Evolutionary conservation across 2,329 filamentous ascomycete genomes (phyloP).

Genomic region (Pseudophaeomoniella oleicola): DNA sequence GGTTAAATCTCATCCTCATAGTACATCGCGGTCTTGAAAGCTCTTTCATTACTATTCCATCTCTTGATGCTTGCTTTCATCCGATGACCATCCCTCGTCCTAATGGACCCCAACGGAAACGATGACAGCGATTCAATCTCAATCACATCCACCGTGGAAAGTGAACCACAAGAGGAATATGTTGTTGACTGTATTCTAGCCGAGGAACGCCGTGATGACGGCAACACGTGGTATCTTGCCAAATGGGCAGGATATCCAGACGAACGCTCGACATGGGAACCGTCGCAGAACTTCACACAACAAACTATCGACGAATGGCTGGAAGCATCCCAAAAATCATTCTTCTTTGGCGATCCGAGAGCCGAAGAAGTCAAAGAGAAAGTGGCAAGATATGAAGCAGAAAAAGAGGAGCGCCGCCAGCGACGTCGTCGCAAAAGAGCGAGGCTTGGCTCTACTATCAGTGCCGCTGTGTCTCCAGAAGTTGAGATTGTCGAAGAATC

Average conservation of each 20-base stretch:
- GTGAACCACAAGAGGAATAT: slow-evolving; percentile 34
- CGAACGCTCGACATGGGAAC: slow-evolving; percentile 42
- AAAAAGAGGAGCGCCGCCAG: neutral
- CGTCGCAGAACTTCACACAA: slow-evolving; percentile 23
- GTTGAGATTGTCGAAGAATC: too few relatives aligned
- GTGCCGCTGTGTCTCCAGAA: too few relatives aligned
- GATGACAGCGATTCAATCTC: slow-evolving; percentile 40
- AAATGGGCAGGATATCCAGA: slow-evolving; percentile 49
- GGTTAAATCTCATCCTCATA: too few relatives aligned
- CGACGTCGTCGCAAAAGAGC: neutral
- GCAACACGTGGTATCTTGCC: slow-evolving; percentile 43
- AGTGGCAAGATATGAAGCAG: neutral
- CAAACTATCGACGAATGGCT: slow-evolving; percentile 2
- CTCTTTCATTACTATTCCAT: too few relatives aligned
- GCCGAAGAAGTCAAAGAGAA: neutral
- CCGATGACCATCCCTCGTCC: too few relatives aligned
- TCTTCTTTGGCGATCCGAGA: neutral
- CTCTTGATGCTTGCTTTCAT: too few relatives aligned
- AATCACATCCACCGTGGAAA: slow-evolving; percentile 35
- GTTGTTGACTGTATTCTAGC: slow-evolving; percentile 38
- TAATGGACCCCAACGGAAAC: too few relatives aligned
- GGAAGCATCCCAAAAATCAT: neutral
- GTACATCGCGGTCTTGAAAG: too few relatives aligned
- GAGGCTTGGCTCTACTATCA: too few relatives aligned
- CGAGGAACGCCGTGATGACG: slow-evolving; percentile 7